Percentiles rank a stretch among this genome's conserved stretches.
Evolutionary conservation across 768 basidiomycete species (phyloP).

Genomic region (Heimioporus sp.): DNA sequence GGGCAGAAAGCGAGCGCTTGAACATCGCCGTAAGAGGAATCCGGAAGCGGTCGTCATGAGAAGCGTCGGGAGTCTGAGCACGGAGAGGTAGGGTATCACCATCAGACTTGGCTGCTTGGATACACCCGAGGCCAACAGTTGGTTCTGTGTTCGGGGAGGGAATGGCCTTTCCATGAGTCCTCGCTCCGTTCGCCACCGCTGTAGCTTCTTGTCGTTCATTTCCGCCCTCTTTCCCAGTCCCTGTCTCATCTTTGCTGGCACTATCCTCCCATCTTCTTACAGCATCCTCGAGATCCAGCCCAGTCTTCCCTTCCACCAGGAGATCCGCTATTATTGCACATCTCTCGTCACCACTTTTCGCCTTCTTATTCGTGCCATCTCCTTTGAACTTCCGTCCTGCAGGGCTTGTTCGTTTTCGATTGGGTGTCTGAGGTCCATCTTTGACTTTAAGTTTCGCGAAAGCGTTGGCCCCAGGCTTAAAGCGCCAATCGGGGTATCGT

Average conservation of each 20-base stretch:
- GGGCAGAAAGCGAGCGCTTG: conserved; percentile 61
- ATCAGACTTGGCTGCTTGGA: conserved; percentile 1
- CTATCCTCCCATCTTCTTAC: conserved; percentile 48
- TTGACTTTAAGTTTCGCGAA: conserved; percentile 39
- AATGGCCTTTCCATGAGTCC: conserved; percentile 5
- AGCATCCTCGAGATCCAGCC: conserved; percentile 57
- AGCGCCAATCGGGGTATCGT: conserved; percentile 81
- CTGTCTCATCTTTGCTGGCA: conserved; percentile 3
- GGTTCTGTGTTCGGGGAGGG: neutral
- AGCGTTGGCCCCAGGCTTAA: conserved; percentile 59
- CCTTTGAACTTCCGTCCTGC: conserved; percentile 27
- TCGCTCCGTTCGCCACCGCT: conserved; percentile 13
- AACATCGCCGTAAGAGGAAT: conserved; percentile 63
- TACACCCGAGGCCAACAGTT: neutral
- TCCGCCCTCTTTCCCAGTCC: conserved; percentile 16
- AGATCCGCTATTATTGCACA: conserved; percentile 66
- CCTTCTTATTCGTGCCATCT: conserved; percentile 28
- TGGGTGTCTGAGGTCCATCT: conserved; percentile 35
- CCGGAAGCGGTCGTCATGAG: conserved; percentile 33
- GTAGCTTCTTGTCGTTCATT: conserved; percentile 21
- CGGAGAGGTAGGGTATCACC: conserved; percentile 15
- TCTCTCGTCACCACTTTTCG: conserved; percentile 46
- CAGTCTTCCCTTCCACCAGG: conserved; percentile 64
- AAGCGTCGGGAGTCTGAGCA: conserved; percentile 28
- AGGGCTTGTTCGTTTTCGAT: conserved; percentile 30